Percentiles rank a stretch among this genome's conserved stretches.
These are phyloP conservation scores for Mentha longifolia DNA, from an alignment of 257 asterid species.

Conservation along the genomic window DNA sequence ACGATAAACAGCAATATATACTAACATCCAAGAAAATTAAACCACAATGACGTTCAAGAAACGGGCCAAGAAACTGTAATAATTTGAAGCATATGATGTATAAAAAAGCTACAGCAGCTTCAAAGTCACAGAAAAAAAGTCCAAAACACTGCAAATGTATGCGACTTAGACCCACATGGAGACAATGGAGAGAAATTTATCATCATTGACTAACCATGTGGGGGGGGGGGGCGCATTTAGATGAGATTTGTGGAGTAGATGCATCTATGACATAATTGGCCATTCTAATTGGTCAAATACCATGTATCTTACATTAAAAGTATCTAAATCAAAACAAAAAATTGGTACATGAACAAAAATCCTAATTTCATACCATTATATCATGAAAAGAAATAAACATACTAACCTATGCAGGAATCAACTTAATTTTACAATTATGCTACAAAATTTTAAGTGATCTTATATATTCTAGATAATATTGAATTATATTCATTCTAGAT, in stretches of 20 bases:
- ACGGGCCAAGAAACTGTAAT: neutral
- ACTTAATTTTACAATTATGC: too few relatives aligned
- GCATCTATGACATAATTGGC: neutral
- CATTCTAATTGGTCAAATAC: constrained; percentile 5
- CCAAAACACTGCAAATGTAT: too few relatives aligned
- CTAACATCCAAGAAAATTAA: neutral
- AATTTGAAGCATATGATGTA: neutral
- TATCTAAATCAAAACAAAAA: neutral
- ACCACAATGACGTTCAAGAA: neutral
- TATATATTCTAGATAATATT: too few relatives aligned
- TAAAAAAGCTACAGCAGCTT: neutral
- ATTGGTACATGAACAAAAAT: neutral
- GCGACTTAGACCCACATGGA: neutral
- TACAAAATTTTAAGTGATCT: too few relatives aligned
- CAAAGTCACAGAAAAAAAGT: neutral
- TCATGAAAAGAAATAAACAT: neutral
- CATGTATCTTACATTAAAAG: neutral
- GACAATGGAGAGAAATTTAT: neutral
- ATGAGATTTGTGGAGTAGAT: neutral
- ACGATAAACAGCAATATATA: neutral
- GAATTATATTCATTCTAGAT: too few relatives aligned
- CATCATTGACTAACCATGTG: neutral
- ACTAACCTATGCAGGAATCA: too few relatives aligned
- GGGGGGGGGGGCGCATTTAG: neutral
- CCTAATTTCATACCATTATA: neutral